Base-by-base conservation (phyloP, 768 basidiomycete genomes). In the Amanita muscaria region DNA sequence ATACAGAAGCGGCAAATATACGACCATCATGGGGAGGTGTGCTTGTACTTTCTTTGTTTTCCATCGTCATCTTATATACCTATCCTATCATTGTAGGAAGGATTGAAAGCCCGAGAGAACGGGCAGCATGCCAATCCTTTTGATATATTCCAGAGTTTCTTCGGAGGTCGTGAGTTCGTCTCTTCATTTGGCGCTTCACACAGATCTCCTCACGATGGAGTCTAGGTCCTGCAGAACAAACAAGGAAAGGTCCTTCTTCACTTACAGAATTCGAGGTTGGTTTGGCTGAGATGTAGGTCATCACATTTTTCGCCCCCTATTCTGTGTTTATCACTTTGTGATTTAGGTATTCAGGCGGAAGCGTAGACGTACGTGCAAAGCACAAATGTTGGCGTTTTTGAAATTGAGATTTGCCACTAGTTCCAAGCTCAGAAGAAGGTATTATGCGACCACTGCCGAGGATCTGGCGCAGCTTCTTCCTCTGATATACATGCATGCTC, bases 361-460 rank as follows among this genome's bases (percentile, higher is more conserved):
- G 74, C 51, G 81, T 94, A 53, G 94, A 96, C 61, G 93, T 74
- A 55, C 22, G 68, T 56, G 73, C 40, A 42, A 12, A 16, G 37
- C 22, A n/a, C 14, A 6, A n/a, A 36, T 21, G 12, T 15, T 11
- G 48, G 36, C 23, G 1, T 45, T 27, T n/a, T 22, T 31, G 16
- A 24, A 21, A 16, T 18, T 63, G 29, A 53, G 21, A 21, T 16
- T 7, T 36, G 36, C 41, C 2, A 47, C 10, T 52, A 98, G 91
- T 94, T 99, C 64, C 84, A 87, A 69, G 74, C 97, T 59, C 85
- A 82, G 61, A 93, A 94, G 59, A 79, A 81, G 42, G 79, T 94
- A 27, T 80, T 99, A 14, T 99, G 96, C 57, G 92, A 97, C 62
- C 88, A 96, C 59, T 99, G 96, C 65, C 83, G 92, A 57, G 96